Conservation (phyloP, 208 protist species). For the Trypanosoma platydactyli region DNA sequence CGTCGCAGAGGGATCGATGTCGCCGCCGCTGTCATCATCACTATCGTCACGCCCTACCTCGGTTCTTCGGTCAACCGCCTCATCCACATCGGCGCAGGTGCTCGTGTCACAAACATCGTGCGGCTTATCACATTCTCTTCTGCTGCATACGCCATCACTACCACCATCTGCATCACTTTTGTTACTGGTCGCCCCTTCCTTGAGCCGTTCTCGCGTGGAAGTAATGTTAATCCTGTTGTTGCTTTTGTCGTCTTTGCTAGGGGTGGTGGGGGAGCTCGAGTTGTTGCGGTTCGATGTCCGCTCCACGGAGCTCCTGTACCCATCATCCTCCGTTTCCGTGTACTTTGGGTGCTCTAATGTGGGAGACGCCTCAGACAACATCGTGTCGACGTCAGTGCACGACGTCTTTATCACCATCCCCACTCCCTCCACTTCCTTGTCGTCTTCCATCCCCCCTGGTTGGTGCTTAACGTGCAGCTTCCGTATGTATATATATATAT, state of each 20-base stretch:
- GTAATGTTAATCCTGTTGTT: too few species aligned
- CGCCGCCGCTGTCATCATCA: neutral
- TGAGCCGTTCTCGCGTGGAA: too few species aligned
- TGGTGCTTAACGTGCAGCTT: neutral
- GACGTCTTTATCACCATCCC: too few species aligned
- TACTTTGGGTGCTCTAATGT: too few species aligned
- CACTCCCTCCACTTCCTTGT: too few species aligned
- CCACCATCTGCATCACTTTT: neutral
- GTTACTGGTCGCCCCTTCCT: neutral
- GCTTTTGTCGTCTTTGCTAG: too few species aligned
- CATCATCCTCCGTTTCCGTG: constrained; percentile 28
- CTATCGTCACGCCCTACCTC: neutral
- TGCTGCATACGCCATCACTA: neutral
- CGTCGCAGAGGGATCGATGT: neutral
- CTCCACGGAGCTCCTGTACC: constrained; percentile 39
- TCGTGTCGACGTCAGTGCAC: too few species aligned
- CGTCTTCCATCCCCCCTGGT: too few species aligned
- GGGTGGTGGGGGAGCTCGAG: too few species aligned
- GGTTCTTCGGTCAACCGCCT: neutral
- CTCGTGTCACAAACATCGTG: neutral
- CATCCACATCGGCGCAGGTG: neutral
- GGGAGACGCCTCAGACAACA: too few species aligned
- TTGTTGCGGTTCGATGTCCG: neutral
- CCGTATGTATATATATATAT: constrained; percentile 31
- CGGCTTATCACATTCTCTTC: neutral